phyloP scores from a whole-genome alignment of 1,284 basidiomycete species.

The Ustilago lituana region DNA sequence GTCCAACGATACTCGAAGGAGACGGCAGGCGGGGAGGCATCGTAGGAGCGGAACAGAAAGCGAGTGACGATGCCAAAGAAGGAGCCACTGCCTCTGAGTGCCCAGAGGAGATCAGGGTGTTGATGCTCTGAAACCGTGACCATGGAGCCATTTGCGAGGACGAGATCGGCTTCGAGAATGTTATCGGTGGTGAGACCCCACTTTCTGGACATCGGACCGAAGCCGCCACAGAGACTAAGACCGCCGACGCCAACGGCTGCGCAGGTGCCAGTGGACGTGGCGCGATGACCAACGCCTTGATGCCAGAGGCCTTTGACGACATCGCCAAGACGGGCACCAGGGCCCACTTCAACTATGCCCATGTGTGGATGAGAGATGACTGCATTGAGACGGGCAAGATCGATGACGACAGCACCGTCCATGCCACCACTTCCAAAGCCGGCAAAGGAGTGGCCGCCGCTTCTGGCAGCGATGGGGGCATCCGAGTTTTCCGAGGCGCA shows the following conservation, averaged over 20 bases:
- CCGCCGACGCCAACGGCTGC: constrained; percentile 66
- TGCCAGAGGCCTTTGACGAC: constrained; percentile 64
- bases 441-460: constrained; percentile 67
- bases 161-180: constrained; percentile 64
- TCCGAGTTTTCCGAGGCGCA: constrained; percentile 19
- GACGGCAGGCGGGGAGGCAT: constrained; percentile 47
- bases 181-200: constrained; percentile 67
- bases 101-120: constrained; percentile 59
- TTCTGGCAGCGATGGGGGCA: constrained; percentile 60
- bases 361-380: constrained; percentile 42
- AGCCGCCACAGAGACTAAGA: constrained; percentile 66
- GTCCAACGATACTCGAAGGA: constrained; percentile 56
- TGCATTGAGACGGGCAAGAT: constrained; percentile 55
- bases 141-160: constrained; percentile 65
- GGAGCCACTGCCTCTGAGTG: constrained; percentile 64
- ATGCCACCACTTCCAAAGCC: constrained; percentile 60
- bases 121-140: constrained; percentile 43
- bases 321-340: constrained; percentile 66
- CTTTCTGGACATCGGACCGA: constrained; percentile 59
- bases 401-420: constrained; percentile 61
- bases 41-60: constrained; percentile 50
- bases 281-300: constrained; percentile 48
- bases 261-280: constrained; percentile 66
- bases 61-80: constrained; percentile 66
- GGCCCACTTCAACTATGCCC: constrained; percentile 55